Base-by-base conservation (phyloP, 1,284 basidiomycete species). In the Abortiporus biennis region DNA sequence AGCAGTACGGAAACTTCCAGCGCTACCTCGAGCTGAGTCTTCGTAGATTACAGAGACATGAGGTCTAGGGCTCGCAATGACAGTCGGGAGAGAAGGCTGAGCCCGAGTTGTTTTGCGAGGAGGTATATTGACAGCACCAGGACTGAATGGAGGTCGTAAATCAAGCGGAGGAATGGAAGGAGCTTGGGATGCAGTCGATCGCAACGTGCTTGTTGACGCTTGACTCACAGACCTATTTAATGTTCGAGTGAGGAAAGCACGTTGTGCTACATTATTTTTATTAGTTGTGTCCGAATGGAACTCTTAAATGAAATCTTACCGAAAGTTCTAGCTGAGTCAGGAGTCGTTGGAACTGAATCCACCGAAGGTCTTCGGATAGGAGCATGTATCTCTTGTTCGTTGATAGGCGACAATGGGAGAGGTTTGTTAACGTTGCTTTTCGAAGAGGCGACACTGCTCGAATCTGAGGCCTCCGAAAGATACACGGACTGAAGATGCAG, bases 1-100 rank as follows among this genome's bases (percentile, higher is more conserved):
- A 4, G 80, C 78, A 6, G 80, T 82, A 31, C 77, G 67, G 52
- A 79, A 83, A 52, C 79, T 81, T 22, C 71, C 74, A 2, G 76
- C 72, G 46, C 72, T 71, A 25, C 72, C 59, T 1, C 72, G 74
- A 29, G 17, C 41, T 25, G 44, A 49, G 0, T 71, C 68, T 31
- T 73, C 75, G 44, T 71, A 63, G 5, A 65, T 63, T 17, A 63
- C 56, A 1, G 63, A 65, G 30, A 55, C 53, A 40, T 53, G 50
- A 13, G 54, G 52, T 3, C 49, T 46, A 11, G 55, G 52, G 39
- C 51, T 54, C 19, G 49, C 52, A 21, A 47, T 48, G 20, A 53
- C 66, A 1, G 59, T 58, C 13, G 55, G 56, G 9, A 57, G 48
- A 33, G 43, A 55, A 12, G 50, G 56, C 33, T 43, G 45, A 57